These are phyloP conservation scores for Ceratocystis albifundus DNA, from an alignment of 2,329 filamentous ascomycete genomes.

Conservation along the genomic window DNA sequence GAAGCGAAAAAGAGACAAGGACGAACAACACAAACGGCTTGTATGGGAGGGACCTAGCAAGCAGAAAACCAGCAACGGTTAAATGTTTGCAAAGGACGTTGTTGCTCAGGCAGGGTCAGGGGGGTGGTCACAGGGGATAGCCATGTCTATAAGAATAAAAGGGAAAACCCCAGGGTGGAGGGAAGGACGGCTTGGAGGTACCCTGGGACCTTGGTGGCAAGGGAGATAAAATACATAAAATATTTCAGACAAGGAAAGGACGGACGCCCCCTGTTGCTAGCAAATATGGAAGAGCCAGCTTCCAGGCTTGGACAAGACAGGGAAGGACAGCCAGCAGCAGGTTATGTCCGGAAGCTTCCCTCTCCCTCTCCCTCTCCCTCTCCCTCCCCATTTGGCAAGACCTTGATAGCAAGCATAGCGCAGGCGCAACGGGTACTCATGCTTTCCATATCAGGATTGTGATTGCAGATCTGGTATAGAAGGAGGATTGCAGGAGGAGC, in stretches of 20 bases:
- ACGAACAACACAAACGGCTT: not conserved
- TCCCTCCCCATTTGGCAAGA: not conserved
- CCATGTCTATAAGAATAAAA: not conserved
- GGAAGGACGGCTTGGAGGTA: slow-evolving; percentile 3
- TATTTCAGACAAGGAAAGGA: not conserved
- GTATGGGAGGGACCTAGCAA: slow-evolving; percentile 11
- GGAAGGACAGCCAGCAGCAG: not conserved
- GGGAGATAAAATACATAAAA: slow-evolving; percentile 10
- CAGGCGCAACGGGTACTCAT: not conserved
- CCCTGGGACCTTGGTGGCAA: not conserved
- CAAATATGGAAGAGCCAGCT: not conserved
- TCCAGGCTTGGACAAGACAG: not conserved
- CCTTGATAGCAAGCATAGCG: not conserved
- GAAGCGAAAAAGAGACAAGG: not conserved
- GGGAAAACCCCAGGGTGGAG: not conserved
- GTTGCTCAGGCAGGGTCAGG: slow-evolving; percentile 11
- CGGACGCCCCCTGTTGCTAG: not conserved
- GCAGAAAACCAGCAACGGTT: slow-evolving; percentile 12
- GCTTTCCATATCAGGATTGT: not conserved
- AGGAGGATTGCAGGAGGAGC: not conserved
- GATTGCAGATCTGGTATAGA: not conserved
- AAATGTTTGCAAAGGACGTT: slow-evolving; percentile 12
- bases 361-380: no score
- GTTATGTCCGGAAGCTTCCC: not conserved
- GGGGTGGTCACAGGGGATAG: not conserved